These are phyloP conservation scores for Tolypocladium tropicale DNA, from an alignment of 2,329 filamentous ascomycete species.

Conservation along the genomic window DNA sequence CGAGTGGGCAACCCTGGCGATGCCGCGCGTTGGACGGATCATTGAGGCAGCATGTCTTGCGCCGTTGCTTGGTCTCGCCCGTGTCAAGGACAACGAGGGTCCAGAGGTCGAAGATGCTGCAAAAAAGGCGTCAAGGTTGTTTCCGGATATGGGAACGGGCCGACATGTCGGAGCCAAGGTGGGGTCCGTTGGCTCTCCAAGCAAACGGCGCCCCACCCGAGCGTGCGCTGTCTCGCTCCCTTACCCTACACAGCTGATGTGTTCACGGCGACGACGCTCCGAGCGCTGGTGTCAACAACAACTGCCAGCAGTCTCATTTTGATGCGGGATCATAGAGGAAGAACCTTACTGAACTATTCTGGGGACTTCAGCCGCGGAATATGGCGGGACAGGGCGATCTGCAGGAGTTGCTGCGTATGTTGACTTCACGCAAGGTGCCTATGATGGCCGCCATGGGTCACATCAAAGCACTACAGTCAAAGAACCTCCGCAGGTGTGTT, in stretches of 20 bases:
- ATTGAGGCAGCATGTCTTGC: conserved; percentile 12
- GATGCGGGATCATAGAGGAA: background rate
- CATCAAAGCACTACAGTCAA: conserved; percentile 45
- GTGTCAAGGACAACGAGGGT: background rate
- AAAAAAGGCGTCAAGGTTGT: conserved; percentile 2
- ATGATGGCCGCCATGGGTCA: conserved; percentile 50
- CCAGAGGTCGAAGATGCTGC: background rate
- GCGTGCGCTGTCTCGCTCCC: too few species aligned
- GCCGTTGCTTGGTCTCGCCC: background rate
- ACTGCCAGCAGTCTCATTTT: background rate
- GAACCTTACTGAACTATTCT: background rate
- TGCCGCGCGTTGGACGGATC: conserved; percentile 18
- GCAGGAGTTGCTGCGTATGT: conserved; percentile 49
- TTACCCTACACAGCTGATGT: background rate
- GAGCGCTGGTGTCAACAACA: background rate
- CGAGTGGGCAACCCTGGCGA: conserved; percentile 8
- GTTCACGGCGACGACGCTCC: background rate
- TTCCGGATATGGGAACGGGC: conserved; percentile 8
- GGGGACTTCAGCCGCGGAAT: background rate
- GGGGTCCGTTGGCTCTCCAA: background rate
- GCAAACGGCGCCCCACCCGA: too few species aligned
- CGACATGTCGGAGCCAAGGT: conserved; percentile 6
- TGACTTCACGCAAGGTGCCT: conserved; percentile 47
- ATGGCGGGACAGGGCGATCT: conserved; percentile 50
- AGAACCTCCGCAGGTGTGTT: conserved; percentile 42